Percentiles rank a stretch among this genome's conserved stretches.
phyloP scores from a whole-genome alignment of 2,329 filamentous ascomycete genomes.

The Albifimbria verrucaria region DNA sequence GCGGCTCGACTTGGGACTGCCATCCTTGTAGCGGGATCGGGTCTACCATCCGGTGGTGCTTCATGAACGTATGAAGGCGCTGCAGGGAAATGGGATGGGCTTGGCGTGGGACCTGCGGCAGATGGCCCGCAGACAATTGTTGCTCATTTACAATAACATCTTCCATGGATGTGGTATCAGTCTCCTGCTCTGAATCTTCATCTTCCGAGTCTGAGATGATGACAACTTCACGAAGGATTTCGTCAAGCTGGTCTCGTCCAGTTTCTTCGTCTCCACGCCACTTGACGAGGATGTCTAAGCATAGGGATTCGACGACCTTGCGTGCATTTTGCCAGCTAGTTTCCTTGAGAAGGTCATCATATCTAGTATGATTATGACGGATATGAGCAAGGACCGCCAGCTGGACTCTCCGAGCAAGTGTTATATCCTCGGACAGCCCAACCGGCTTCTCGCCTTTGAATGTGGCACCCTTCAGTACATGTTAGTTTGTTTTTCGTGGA shows the following conservation, averaged over 20 bases:
- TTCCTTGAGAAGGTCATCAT: constrained; percentile 58
- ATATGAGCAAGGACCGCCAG: constrained; percentile 65
- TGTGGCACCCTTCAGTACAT: constrained; percentile 38
- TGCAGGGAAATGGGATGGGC: too few species aligned
- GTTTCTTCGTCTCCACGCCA: constrained; percentile 70
- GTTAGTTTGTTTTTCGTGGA: neutral
- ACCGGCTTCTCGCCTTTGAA: constrained; percentile 55
- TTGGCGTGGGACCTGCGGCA: too few species aligned
- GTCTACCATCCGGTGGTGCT: neutral
- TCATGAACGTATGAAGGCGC: neutral
- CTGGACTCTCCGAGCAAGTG: constrained; percentile 60
- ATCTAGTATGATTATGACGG: constrained; percentile 63
- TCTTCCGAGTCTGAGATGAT: constrained; percentile 61
- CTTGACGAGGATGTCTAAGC: constrained; percentile 64
- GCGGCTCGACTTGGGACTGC: neutral
- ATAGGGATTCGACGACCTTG: constrained; percentile 58
- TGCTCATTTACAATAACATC: constrained; percentile 4
- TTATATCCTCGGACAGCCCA: constrained; percentile 52
- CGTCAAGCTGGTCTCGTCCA: constrained; percentile 63
- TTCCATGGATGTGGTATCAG: constrained; percentile 29
- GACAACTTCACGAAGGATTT: constrained; percentile 64
- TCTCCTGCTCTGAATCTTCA: constrained; percentile 37
- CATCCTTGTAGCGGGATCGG: neutral
- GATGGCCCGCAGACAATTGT: too few species aligned
- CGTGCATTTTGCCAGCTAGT: constrained; percentile 58